phyloP scores from a whole-genome alignment of 176 grass and related monocot genomes.

The Cenchrus fungigraminus region DNA sequence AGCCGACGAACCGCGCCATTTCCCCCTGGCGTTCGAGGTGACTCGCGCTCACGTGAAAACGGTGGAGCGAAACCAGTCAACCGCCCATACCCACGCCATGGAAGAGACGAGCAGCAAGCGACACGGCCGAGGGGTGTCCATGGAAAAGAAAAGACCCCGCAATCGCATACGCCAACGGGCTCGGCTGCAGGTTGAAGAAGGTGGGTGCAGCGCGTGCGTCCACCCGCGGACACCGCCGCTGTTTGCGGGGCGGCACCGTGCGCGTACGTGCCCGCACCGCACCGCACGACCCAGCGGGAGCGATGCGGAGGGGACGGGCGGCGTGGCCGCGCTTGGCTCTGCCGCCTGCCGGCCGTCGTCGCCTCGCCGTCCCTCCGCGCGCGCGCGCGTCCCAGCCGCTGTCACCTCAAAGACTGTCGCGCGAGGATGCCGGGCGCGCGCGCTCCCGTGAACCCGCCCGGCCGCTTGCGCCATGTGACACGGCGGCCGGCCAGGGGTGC shows the following conservation, averaged over 20 bases:
- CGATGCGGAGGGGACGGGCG: background rate
- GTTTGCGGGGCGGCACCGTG: slow-evolving; percentile 38
- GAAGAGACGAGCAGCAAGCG: background rate
- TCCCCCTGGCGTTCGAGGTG: too few species aligned
- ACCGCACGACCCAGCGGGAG: background rate
- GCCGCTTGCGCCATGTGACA: background rate
- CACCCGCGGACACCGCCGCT: slow-evolving; percentile 44
- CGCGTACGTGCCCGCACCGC: too few species aligned
- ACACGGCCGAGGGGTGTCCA: background rate
- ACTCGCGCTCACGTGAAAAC: slow-evolving; percentile 1
- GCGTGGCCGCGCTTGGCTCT: too few species aligned
- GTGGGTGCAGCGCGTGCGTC: background rate
- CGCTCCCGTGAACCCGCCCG: slow-evolving; percentile 43
- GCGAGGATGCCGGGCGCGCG: slow-evolving; percentile 16
- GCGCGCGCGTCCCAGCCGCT: background rate
- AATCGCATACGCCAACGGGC: background rate
- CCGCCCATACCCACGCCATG: too few species aligned
- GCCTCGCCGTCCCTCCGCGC: background rate
- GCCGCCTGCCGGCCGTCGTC: background rate
- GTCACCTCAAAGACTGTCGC: slow-evolving; percentile 37
- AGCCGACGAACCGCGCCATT: too few species aligned
- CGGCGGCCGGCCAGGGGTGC: background rate
- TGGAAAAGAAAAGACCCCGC: slow-evolving; percentile 16
- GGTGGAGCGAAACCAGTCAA: background rate
- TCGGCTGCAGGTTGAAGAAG: background rate